Evolutionary conservation across 768 basidiomycete species (phyloP).

Genomic region (Daedalea quercina): DNA sequence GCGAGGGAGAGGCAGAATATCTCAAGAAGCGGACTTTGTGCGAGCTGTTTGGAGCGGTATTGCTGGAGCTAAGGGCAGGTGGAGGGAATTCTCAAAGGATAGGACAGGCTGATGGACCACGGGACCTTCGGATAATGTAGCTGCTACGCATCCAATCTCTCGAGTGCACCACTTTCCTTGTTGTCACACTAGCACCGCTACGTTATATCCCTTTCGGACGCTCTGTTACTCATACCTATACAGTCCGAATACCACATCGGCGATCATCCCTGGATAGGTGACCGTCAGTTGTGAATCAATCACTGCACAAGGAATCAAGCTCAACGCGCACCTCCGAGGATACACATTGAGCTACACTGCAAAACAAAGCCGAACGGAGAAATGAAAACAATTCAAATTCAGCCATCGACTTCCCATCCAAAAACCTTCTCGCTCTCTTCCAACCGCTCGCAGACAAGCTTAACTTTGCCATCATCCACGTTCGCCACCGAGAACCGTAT

Average conservation of each 20-base stretch:
- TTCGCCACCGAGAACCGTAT: slow-evolving; percentile 79
- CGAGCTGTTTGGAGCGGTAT: slow-evolving; percentile 23
- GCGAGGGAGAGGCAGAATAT: slow-evolving; percentile 15
- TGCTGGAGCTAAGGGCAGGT: slow-evolving; percentile 19
- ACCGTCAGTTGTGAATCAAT: no score
- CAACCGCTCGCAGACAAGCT: slow-evolving; percentile 45
- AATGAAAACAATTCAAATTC: no score
- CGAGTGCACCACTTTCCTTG: no score
- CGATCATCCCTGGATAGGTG: no score
- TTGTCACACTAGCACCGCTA: no score
- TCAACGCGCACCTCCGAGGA: background rate
- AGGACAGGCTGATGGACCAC: no score
- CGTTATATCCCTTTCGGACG: no score
- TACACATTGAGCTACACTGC: background rate
- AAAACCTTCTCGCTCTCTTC: slow-evolving; percentile 30
- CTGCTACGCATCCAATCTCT: no score
- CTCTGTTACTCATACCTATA: no score
- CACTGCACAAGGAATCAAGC: no score
- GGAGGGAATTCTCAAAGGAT: background rate
- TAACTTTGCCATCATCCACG: slow-evolving; percentile 57
- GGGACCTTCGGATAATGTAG: no score
- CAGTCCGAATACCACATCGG: no score
- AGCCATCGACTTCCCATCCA: slow-evolving; percentile 16
- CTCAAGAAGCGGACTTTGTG: slow-evolving; percentile 18
- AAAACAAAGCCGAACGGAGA: background rate